phyloP scores from a whole-genome alignment of 2,329 filamentous ascomycete species.

The Cryphonectria japonica region DNA sequence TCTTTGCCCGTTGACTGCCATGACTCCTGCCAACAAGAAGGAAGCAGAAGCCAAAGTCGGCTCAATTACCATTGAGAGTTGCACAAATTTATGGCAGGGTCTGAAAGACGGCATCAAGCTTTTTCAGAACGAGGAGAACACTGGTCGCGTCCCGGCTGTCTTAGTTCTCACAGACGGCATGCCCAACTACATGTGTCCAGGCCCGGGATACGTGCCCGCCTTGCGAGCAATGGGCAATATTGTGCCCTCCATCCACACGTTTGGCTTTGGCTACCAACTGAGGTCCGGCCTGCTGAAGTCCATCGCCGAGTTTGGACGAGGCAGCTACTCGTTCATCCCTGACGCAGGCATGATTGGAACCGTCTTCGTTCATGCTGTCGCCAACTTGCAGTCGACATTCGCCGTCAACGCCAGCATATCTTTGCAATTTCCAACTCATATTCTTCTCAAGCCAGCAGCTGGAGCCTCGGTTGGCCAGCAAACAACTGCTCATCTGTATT shows the following conservation, averaged over 20 bases:
- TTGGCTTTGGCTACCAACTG: constrained; percentile 57
- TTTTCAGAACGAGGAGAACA: constrained; percentile 43
- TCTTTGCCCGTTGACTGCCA: constrained; percentile 51
- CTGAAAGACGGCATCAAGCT: constrained; percentile 54
- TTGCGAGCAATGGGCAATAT: constrained; percentile 47
- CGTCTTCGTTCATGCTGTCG: constrained; percentile 64
- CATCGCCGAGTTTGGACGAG: constrained; percentile 60
- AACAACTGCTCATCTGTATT: constrained; percentile 27
- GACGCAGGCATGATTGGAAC: constrained; percentile 66
- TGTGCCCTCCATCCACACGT: constrained; percentile 54
- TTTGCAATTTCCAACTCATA: constrained; percentile 42
- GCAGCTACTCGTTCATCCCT: constrained; percentile 64
- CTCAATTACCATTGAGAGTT: constrained; percentile 41
- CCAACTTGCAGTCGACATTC: constrained; percentile 63
- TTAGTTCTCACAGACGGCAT: constrained; percentile 59
- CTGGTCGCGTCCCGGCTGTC: constrained; percentile 50
- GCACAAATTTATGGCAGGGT: constrained; percentile 64
- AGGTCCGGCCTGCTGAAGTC: constrained; percentile 60
- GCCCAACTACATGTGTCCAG: constrained; percentile 59
- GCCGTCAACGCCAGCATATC: constrained; percentile 51
- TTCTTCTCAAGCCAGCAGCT: constrained; percentile 46
- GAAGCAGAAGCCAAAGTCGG: constrained; percentile 47
- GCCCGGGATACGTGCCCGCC: constrained; percentile 58
- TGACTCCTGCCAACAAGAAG: constrained; percentile 53
- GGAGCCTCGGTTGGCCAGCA: constrained; percentile 46